Evolutionary conservation across 202 grass and related monocot species (phyloP).

Genomic region (Brachypodium distachyon): DNA sequence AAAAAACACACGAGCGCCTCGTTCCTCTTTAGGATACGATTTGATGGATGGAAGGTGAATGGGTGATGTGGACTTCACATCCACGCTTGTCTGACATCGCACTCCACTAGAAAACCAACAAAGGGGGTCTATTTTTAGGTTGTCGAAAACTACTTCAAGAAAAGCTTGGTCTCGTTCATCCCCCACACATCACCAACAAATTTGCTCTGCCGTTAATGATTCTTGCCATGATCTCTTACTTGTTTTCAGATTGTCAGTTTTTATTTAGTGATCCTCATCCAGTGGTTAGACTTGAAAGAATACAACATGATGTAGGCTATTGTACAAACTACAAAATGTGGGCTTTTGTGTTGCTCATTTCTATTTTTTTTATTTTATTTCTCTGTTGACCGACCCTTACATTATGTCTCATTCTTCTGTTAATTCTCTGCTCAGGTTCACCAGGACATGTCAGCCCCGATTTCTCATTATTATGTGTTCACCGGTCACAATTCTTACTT

Average conservation of each 20-base stretch:
- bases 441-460: conserved; percentile 71
- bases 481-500: conserved; percentile 91
- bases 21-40: not conserved
- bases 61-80: not conserved
- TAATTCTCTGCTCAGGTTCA: conserved; percentile 44
- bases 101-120: not conserved
- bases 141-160: not conserved
- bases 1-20: too few relatives aligned
- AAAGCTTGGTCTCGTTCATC: not conserved
- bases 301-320: not conserved
- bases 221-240: not conserved
- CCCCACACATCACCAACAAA: not conserved
- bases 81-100: not conserved
- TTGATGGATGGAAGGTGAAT: not conserved
- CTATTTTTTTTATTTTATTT: not conserved
- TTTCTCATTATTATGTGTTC: conserved; percentile 75
- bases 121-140: not conserved
- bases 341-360: not conserved
- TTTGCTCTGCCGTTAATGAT: not conserved
- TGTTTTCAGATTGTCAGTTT: too few relatives aligned
- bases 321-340: not conserved
- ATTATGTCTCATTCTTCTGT: not conserved
- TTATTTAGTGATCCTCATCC: not conserved
- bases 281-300: not conserved
- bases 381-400: not conserved